Base-by-base conservation (phyloP, 257 asterid species). In the Ilex asprella region DNA sequence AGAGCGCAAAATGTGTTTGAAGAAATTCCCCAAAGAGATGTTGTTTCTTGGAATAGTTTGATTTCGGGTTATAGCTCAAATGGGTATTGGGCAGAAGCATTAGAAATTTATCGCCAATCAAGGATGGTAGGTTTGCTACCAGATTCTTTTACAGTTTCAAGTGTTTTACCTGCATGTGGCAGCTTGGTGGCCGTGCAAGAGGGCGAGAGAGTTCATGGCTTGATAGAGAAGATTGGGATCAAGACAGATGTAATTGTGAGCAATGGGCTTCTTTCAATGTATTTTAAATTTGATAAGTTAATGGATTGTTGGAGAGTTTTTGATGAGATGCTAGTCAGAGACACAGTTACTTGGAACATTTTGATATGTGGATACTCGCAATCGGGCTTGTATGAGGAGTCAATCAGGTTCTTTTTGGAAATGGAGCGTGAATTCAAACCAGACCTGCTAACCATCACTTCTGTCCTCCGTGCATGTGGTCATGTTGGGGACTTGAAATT, bases 11-110 rank as follows among this genome's bases (percentile, higher is more conserved):
- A 71, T 30, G 68, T 87, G 88, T 91, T 91, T 46, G 91, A 88
- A 52, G 67, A 66, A 71, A 85, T 91, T 94, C 80, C 75, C 61
- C 39, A 16, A 0, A 81, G 79, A 75, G 96, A 88, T 74, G 49
- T 87, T 69, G 94, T 88, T 49, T 76, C 98, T 2, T 87, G 95
- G 96, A 91, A 91, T 70, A 88, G 86, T 72, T 72, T 91, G 82
- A 81, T 87, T 55, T 80, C 94, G 16, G 95, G 89, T 32, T 88
- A 80, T 71, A 76, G 84, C 66, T 85, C 94, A 27, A 78, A 86
- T 69, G 95, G 88, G 10, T 72, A 72, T 66, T 82, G 75, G 68
- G 70, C 75, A 56, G 89, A 86, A 68, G 91, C 91, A 2, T 60
- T 86, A 72, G 85, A 84, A 7, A 62, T 64, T 21, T 84, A 79